These are phyloP conservation scores for Albophoma yamanashiensis DNA, from an alignment of 2,329 filamentous ascomycete species.

Conservation along the genomic window DNA sequence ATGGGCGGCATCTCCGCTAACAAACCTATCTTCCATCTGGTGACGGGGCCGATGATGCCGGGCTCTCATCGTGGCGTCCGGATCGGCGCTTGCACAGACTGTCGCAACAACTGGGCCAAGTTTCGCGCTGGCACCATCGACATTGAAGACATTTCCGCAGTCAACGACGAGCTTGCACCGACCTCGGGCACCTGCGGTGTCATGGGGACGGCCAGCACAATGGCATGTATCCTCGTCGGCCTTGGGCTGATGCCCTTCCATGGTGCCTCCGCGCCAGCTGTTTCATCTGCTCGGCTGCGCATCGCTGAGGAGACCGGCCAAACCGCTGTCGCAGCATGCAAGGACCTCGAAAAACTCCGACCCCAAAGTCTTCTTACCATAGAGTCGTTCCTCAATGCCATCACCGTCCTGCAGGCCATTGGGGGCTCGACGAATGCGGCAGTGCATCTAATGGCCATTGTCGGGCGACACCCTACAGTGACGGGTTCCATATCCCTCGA, in stretches of 20 bases:
- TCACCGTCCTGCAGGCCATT: slow-evolving; percentile 77
- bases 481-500: slow-evolving; percentile 55
- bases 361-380: slow-evolving; percentile 63
- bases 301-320: slow-evolving; percentile 66
- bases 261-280: slow-evolving; percentile 68
- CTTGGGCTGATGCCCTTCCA: slow-evolving; percentile 72
- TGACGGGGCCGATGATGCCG: slow-evolving; percentile 68
- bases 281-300: slow-evolving; percentile 67
- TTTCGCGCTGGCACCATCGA: slow-evolving; percentile 56
- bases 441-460: slow-evolving; percentile 78
- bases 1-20: slow-evolving; percentile 70
- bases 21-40: slow-evolving; percentile 57
- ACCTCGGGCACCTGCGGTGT: slow-evolving; percentile 77
- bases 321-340: slow-evolving; percentile 56
- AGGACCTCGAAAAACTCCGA: slow-evolving; percentile 55
- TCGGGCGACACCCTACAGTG: slow-evolving; percentile 59
- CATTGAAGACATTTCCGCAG: slow-evolving; percentile 57
- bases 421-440: slow-evolving; percentile 81
- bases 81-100: slow-evolving; percentile 66
- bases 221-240: slow-evolving; percentile 74
- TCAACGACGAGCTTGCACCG: slow-evolving; percentile 65
- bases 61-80: slow-evolving; percentile 53
- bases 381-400: slow-evolving; percentile 71
- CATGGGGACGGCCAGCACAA: slow-evolving; percentile 88
- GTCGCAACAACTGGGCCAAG: slow-evolving; percentile 61